These are phyloP conservation scores for Cladophialophora bantiana DNA, from an alignment of 2,329 filamentous ascomycete species.

Conservation along the genomic window DNA sequence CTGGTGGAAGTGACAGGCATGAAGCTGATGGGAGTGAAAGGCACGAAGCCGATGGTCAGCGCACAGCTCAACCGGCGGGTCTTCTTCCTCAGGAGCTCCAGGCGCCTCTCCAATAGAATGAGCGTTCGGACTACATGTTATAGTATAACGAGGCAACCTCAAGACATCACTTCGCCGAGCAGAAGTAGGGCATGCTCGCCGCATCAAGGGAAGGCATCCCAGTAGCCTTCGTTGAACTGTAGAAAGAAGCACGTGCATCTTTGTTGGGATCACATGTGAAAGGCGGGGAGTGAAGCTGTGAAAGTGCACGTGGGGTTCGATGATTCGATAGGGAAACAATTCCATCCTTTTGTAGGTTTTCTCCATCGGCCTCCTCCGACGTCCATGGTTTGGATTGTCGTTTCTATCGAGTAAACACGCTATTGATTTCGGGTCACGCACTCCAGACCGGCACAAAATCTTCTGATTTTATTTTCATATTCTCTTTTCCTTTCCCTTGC, in stretches of 20 bases:
- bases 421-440: neutral
- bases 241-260: neutral
- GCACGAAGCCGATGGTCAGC: neutral
- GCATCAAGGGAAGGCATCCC: no score
- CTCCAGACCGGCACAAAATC: neutral
- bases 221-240: no score
- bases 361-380: constrained; percentile 14
- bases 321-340: neutral
- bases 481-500: neutral
- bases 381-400: neutral
- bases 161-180: no score
- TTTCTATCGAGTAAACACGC: constrained; percentile 24
- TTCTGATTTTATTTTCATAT: neutral
- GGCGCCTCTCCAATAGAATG: neutral
- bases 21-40: neutral
- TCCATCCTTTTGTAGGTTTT: neutral
- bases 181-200: no score
- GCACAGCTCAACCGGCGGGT: neutral
- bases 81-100: neutral
- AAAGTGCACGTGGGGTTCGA: neutral
- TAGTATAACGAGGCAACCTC: no score
- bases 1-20: neutral
- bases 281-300: neutral
- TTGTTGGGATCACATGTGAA: neutral
- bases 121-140: no score